Base-by-base conservation (phyloP, 2,329 filamentous ascomycete genomes). In the Shiraia bambusicola region DNA sequence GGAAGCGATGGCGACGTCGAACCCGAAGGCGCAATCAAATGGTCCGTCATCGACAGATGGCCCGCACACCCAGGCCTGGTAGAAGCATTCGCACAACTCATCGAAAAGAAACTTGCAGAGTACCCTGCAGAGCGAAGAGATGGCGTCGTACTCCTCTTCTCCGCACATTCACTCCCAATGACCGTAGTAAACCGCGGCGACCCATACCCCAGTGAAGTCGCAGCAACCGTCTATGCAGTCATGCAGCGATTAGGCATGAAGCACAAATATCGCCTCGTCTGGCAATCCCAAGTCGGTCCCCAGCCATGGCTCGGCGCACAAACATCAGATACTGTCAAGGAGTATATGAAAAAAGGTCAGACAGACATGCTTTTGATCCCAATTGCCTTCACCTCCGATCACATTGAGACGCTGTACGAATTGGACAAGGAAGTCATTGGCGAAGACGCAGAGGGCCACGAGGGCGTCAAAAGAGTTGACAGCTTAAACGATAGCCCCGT, bases 11-110 rank as follows among this genome's bases (percentile, higher is more conserved):
- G 75, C 24, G 73, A 75, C 26, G 67, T 79, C 17, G 68, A 73
- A 31, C 69, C 74, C 0, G 74, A 81, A 27, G 91, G 91, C 10
- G 76, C 83, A 2, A 95, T 98, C 52, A 79, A 85, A 43, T 98
- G 93, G 93, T 96, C 89, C 69, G 92, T 97, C 38, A 98, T 98
- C 68, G 93, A 98, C 70, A 82, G 93, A 47, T 98, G 93, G 93
- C 93, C 92, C 5, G 84, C 83, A n/a, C 92, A 98, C 66, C 76
- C 83, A 2, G 93, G 93, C 2, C 75, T 98, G 27, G 85, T 97
- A 1, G 88, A 96, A 64, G 89, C 92, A 0, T 92, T 98, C 69
- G 91, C 92, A 2, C 82, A 84, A 61, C 95, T 95, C 65, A 95
- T 98, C 40, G 88, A 95, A 70, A 83, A 82, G 40, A 90, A 88